Evolutionary conservation across 106 monocot genomes (phyloP).

Genomic region (Phalaenopsis aphrodite): DNA sequence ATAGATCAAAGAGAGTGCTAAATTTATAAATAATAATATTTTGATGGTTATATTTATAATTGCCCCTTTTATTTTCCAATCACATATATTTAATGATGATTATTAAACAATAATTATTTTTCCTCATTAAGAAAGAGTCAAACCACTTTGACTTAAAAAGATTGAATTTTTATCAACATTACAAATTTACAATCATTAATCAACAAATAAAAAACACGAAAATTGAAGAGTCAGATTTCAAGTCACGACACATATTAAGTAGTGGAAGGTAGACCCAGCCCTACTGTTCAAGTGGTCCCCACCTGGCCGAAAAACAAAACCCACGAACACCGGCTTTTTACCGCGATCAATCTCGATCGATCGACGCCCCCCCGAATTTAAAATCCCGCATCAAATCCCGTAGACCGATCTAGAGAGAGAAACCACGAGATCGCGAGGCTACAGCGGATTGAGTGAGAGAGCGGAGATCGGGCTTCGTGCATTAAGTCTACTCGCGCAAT

Average conservation of each 20-base stretch:
- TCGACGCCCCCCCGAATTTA: not conserved
- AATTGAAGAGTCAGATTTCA: not conserved
- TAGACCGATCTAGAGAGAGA: slow-evolving; percentile 2
- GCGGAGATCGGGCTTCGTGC: slow-evolving; percentile 12
- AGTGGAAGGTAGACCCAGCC: too few relatives aligned
- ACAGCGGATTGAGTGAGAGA: not conserved
- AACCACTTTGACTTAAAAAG: too few relatives aligned
- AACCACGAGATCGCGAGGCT: not conserved
- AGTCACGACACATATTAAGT: too few relatives aligned
- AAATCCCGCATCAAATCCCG: not conserved
- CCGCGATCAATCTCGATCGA: not conserved
- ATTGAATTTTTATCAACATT: too few relatives aligned
- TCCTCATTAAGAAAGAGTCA: too few relatives aligned
- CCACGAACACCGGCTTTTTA: not conserved
- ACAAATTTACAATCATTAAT: too few relatives aligned
- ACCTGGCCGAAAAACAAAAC: not conserved
- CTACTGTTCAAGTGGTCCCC: not conserved
- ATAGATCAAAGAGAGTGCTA: too few relatives aligned
- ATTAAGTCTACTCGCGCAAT: slow-evolving; percentile 4
- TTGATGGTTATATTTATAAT: too few relatives aligned
- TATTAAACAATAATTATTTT: too few relatives aligned
- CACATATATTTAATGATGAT: too few relatives aligned
- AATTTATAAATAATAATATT: too few relatives aligned
- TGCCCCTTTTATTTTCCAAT: too few relatives aligned
- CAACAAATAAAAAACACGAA: not conserved